Percentiles rank a stretch among this genome's conserved stretches.
phyloP scores from a whole-genome alignment of 163 green algal genomes.

The Scenedesmus sp. region DNA sequence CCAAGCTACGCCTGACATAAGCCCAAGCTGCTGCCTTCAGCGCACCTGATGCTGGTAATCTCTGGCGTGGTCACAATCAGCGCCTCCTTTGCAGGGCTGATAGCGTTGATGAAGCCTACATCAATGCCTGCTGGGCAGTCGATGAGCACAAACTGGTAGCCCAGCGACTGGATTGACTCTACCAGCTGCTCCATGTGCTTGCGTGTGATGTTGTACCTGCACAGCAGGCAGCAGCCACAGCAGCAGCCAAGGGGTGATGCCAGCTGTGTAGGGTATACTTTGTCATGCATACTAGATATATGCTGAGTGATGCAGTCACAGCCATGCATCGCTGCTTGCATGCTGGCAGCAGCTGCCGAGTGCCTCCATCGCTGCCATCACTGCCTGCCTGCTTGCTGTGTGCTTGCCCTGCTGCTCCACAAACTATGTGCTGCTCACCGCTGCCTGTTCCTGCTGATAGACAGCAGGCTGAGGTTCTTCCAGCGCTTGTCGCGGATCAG shows the following conservation, averaged over 20 bases:
- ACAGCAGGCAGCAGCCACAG: not conserved
- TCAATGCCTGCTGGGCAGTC: conserved; percentile 93
- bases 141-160: conserved; percentile 92
- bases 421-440: conserved; percentile 51
- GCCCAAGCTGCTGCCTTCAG: not conserved
- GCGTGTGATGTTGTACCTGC: conserved; percentile 87
- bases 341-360: not conserved
- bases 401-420: not conserved
- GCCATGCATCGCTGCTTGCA: not conserved
- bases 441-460: conserved; percentile 84
- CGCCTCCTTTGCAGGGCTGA: conserved; percentile 84
- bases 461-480: conserved; percentile 91
- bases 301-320: not conserved
- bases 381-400: not conserved
- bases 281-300: not conserved
- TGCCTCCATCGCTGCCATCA: not conserved
- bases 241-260: conserved; percentile 37
- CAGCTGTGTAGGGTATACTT: not conserved
- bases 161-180: conserved; percentile 76
- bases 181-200: conserved; percentile 89
- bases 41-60: conserved; percentile 87
- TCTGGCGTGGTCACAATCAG: conserved; percentile 91
- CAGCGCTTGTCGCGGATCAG: conserved; percentile 92
- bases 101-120: conserved; percentile 91
- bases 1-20: not conserved